These are phyloP conservation scores for Phellinidium pouzarii DNA, from an alignment of 1,284 basidiomycete genomes.

Conservation along the genomic window DNA sequence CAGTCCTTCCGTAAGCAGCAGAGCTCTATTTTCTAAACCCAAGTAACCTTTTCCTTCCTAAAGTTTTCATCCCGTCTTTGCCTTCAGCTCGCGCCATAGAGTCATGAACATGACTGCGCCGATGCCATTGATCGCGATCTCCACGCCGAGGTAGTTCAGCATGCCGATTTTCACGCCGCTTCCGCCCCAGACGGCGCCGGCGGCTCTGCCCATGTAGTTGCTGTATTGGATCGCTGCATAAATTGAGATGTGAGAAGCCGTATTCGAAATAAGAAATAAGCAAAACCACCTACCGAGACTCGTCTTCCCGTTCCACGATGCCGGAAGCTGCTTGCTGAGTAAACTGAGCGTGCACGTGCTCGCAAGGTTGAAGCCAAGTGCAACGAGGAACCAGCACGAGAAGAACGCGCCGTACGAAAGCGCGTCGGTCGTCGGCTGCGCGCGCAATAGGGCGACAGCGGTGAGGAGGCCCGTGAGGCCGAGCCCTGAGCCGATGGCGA, in stretches of 20 bases:
- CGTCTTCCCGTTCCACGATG: slow-evolving; percentile 49
- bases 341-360: slow-evolving; percentile 60
- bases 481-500: slow-evolving; percentile 45
- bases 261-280: not conserved
- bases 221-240: slow-evolving; percentile 50
- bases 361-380: slow-evolving; percentile 64
- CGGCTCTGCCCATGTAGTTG: slow-evolving; percentile 56
- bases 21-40: too few relatives aligned
- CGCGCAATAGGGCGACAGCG: slow-evolving; percentile 39
- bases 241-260: not conserved
- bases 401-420: slow-evolving; percentile 49
- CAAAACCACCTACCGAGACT: slow-evolving; percentile 32
- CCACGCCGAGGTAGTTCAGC: slow-evolving; percentile 53
- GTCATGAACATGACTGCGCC: slow-evolving; percentile 46
- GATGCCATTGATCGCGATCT: slow-evolving; percentile 54
- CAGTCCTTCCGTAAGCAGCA: too few relatives aligned
- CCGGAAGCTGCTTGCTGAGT: slow-evolving; percentile 60
- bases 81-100: slow-evolving; percentile 59
- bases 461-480: slow-evolving; percentile 48
- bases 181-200: slow-evolving; percentile 63
- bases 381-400: slow-evolving; percentile 59
- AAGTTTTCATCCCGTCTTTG: slow-evolving; percentile 45
- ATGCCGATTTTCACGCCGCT: slow-evolving; percentile 60
- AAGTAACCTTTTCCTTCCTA: not conserved
- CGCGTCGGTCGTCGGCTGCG: slow-evolving; percentile 23